Conservation (phyloP, 352 stramenopile genomes). For the Pilasporangium apinafurcum region DNA sequence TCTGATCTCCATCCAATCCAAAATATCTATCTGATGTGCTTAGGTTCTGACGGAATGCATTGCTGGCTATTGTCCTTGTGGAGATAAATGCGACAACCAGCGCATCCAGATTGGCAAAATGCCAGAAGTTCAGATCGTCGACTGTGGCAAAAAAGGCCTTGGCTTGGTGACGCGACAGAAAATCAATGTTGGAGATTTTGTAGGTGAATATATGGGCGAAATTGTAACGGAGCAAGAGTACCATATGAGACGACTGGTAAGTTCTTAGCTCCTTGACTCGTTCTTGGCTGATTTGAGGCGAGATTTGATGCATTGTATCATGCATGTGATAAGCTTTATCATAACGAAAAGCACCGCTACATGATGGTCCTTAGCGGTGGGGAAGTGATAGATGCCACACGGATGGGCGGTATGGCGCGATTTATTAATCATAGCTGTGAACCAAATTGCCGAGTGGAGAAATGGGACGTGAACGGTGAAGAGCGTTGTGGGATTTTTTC, state of each 20-base stretch:
- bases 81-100: slow-evolving; percentile 65
- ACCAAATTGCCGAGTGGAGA: slow-evolving; percentile 92
- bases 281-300: background rate
- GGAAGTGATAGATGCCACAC: slow-evolving; percentile 86
- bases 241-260: slow-evolving; percentile 62
- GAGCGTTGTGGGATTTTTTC: slow-evolving; percentile 96
- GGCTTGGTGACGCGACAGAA: slow-evolving; percentile 41
- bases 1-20: background rate
- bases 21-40: background rate
- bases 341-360: slow-evolving; percentile 80
- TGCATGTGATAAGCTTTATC: slow-evolving; percentile 70
- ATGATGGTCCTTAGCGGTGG: slow-evolving; percentile 82
- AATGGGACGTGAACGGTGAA: slow-evolving; percentile 90
- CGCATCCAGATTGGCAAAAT: slow-evolving; percentile 62
- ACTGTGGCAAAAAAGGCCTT: slow-evolving; percentile 60
- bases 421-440: slow-evolving; percentile 96
- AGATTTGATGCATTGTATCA: background rate
- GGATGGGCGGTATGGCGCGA: slow-evolving; percentile 87
- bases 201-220: slow-evolving; percentile 81
- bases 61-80: slow-evolving; percentile 47
- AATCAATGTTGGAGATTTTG: slow-evolving; percentile 53
- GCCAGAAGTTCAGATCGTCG: slow-evolving; percentile 37
- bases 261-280: slow-evolving; percentile 6
- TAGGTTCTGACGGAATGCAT: slow-evolving; percentile 70
- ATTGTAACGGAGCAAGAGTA: slow-evolving; percentile 84